Evolutionary conservation across 2,329 filamentous ascomycete genomes (phyloP).

Genomic region (Pseudopithomyces chartarum): DNA sequence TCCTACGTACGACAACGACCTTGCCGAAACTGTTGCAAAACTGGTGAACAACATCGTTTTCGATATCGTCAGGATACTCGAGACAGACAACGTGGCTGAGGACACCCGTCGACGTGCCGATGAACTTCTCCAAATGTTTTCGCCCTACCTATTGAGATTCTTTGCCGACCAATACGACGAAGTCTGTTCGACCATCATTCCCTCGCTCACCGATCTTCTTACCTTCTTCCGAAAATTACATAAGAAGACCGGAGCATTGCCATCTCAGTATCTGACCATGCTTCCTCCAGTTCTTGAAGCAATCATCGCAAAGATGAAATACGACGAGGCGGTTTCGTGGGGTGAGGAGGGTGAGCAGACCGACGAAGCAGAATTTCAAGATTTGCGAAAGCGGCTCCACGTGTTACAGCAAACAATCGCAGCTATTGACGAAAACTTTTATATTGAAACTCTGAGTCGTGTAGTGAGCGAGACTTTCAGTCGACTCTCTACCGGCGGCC

Average conservation of each 20-base stretch:
- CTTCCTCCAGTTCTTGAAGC: constrained; percentile 87
- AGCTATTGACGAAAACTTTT: constrained; percentile 83
- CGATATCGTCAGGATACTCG: constrained; percentile 86
- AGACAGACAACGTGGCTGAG: constrained; percentile 67
- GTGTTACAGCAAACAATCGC: constrained; percentile 92
- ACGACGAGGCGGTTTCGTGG: constrained; percentile 93
- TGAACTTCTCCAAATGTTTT: constrained; percentile 78
- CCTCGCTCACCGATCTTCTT: constrained; percentile 88
- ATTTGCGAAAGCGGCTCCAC: constrained; percentile 86
- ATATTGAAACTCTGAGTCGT: constrained; percentile 84
- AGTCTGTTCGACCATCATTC: constrained; percentile 93
- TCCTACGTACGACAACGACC: constrained; percentile 88
- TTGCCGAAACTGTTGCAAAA: constrained; percentile 93
- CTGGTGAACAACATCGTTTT: constrained; percentile 88
- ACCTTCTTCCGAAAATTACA: constrained; percentile 85
- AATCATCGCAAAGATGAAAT: constrained; percentile 95
- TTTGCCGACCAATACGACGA: constrained; percentile 99
- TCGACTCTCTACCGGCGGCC: constrained; percentile 71
- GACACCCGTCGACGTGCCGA: constrained; percentile 76
- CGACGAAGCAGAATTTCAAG: constrained; percentile 96
- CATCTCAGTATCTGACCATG: constrained; percentile 77
- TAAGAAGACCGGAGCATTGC: constrained; percentile 65
- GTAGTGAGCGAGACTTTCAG: constrained; percentile 88
- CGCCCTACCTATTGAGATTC: constrained; percentile 87
- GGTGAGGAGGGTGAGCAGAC: constrained; percentile 93